Conservation (phyloP, 202 grass and related monocot species). For the Panicum hallii region DNA sequence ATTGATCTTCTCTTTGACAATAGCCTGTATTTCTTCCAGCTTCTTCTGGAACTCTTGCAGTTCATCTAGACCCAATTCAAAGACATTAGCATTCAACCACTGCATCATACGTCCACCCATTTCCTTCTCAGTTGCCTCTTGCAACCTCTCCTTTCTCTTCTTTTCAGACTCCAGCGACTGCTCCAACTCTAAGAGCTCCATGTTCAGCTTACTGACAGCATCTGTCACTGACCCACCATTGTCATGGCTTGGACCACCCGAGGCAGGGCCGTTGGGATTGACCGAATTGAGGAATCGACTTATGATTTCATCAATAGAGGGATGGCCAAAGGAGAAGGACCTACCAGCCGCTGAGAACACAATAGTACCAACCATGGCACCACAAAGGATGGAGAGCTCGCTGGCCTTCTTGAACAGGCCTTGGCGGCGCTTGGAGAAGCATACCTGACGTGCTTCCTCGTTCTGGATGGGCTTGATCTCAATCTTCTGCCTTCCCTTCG, state of each 20-base stretch:
- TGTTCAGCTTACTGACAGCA: background rate
- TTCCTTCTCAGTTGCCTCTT: background rate
- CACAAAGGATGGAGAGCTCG: constrained; percentile 26
- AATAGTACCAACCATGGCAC: background rate
- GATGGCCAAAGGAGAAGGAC: constrained; percentile 28
- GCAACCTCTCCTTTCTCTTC: background rate
- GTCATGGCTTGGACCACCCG: background rate
- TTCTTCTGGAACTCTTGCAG: background rate
- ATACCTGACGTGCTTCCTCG: background rate
- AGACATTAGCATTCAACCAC: background rate
- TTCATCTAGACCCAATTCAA: background rate
- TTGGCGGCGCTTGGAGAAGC: constrained; percentile 9
- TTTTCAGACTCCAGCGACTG: background rate
- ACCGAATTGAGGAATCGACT: background rate
- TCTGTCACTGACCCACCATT: background rate
- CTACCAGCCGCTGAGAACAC: background rate
- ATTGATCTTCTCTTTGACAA: background rate
- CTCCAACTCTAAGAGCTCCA: background rate
- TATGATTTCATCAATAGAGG: background rate
- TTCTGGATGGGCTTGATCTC: background rate
- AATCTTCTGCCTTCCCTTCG: background rate
- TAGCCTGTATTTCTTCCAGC: background rate
- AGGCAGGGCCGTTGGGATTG: background rate
- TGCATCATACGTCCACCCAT: background rate
- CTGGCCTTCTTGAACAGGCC: constrained; percentile 31